phyloP scores from a whole-genome alignment of 2,329 filamentous ascomycete genomes.

The Monilinia polystroma region DNA sequence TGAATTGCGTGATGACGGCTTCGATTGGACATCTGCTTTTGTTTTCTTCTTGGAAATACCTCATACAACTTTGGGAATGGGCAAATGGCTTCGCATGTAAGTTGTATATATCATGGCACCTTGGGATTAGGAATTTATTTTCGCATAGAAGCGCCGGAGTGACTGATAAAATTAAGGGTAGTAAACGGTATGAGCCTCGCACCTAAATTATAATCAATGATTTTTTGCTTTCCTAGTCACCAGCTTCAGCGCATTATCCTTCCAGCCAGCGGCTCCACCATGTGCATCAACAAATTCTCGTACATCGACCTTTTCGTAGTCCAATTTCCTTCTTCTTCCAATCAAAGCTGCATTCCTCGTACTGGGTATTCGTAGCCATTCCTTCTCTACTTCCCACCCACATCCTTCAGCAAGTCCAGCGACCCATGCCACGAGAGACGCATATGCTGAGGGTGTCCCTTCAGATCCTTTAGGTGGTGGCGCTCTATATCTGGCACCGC shows the following conservation, averaged over 20 bases:
- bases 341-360: constrained; percentile 83
- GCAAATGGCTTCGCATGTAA: background rate
- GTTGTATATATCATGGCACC: background rate
- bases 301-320: constrained; percentile 44
- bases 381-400: constrained; percentile 75
- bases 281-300: constrained; percentile 49
- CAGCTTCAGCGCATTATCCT: constrained; percentile 60
- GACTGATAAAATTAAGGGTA: background rate
- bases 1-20: no score
- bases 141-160: background rate
- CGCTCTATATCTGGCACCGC: constrained; percentile 72
- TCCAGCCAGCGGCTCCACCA: constrained; percentile 57
- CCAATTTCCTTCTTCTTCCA: constrained; percentile 52
- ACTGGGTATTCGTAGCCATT: constrained; percentile 87
- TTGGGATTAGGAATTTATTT: background rate
- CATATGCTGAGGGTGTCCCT: constrained; percentile 66
- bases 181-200: background rate
- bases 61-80: background rate
- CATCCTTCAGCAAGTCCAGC: constrained; percentile 66
- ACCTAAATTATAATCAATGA: constrained; percentile 12
- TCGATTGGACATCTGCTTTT: no score
- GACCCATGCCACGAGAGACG: constrained; percentile 79
- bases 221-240: constrained; percentile 47
- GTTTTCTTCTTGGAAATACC: background rate
- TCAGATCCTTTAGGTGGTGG: constrained; percentile 46